Conservation (phyloP, 2,329 filamentous ascomycete genomes). For the Bipolaris victoriae region DNA sequence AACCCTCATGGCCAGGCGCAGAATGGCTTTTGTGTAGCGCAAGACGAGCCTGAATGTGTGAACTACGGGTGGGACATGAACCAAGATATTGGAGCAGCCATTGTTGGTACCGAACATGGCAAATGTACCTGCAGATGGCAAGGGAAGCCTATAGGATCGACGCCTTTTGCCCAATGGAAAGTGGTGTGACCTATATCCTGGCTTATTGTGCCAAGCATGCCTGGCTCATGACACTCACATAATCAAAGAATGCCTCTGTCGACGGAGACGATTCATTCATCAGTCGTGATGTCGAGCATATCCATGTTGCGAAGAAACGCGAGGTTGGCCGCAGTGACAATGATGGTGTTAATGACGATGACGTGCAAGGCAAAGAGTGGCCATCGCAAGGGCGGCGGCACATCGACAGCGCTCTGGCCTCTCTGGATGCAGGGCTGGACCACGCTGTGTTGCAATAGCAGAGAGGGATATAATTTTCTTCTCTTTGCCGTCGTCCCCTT, state of each 20-base stretch:
- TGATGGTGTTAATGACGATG: constrained; percentile 2
- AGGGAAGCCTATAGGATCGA: constrained; percentile 6
- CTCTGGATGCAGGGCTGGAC: background rate
- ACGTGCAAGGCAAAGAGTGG: constrained; percentile 8
- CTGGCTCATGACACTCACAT: background rate
- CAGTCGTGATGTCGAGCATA: constrained; percentile 5
- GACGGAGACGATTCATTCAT: background rate
- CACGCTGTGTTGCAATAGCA: background rate
- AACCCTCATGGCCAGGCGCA: background rate
- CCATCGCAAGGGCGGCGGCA: constrained; percentile 13
- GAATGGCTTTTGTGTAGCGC: background rate
- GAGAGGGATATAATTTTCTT: background rate
- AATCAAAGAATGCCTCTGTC: background rate
- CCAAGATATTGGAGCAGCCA: background rate
- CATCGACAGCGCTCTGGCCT: constrained; percentile 8
- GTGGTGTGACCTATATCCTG: constrained; percentile 1
- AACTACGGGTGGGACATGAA: background rate
- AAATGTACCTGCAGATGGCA: background rate
- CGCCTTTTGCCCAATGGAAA: background rate
- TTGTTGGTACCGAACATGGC: background rate
- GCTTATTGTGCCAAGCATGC: constrained; percentile 5
- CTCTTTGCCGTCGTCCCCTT: background rate
- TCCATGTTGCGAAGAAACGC: background rate
- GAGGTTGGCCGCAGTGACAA: background rate
- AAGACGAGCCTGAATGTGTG: background rate